Evolutionary conservation across 2,329 filamentous ascomycete genomes (phyloP).

Genomic region (Biscogniauxia mediterranea): DNA sequence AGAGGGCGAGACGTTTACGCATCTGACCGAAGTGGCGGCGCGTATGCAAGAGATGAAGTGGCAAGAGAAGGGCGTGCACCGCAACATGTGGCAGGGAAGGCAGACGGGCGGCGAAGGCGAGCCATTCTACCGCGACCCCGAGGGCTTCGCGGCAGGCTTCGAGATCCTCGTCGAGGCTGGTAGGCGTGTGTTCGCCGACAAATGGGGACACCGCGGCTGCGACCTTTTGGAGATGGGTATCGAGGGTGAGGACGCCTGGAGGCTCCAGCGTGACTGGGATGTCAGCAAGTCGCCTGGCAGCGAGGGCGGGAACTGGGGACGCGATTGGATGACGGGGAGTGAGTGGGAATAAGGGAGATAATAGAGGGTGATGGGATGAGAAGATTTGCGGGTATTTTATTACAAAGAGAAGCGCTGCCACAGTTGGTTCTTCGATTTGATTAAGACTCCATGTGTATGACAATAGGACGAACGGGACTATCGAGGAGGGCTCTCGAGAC

Average conservation of each 20-base stretch:
- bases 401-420: too few species aligned
- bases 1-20: constrained; percentile 36
- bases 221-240: constrained; percentile 33
- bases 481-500: too few species aligned
- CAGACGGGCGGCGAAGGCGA: constrained; percentile 43
- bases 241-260: constrained; percentile 36
- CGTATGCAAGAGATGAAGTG: constrained; percentile 33
- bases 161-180: constrained; percentile 35
- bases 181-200: constrained; percentile 36
- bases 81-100: constrained; percentile 41
- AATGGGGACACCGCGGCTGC: constrained; percentile 43
- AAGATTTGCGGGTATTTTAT: too few species aligned
- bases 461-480: too few species aligned
- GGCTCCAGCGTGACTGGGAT: constrained; percentile 38
- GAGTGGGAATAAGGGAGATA: not conserved
- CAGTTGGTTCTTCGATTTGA: too few species aligned
- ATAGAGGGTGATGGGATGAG: not conserved
- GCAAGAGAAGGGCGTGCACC: constrained; percentile 19
- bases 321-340: constrained; percentile 14
- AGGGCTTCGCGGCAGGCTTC: constrained; percentile 37
- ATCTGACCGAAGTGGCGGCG: constrained; percentile 33
- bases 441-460: too few species aligned
- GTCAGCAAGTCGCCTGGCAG: constrained; percentile 21
- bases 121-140: constrained; percentile 41
- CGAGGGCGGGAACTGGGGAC: constrained; percentile 33